Percentiles rank a stretch among this genome's conserved stretches.
Conservation (phyloP, 345 rosid species). For the Trapa bicornis region DNA sequence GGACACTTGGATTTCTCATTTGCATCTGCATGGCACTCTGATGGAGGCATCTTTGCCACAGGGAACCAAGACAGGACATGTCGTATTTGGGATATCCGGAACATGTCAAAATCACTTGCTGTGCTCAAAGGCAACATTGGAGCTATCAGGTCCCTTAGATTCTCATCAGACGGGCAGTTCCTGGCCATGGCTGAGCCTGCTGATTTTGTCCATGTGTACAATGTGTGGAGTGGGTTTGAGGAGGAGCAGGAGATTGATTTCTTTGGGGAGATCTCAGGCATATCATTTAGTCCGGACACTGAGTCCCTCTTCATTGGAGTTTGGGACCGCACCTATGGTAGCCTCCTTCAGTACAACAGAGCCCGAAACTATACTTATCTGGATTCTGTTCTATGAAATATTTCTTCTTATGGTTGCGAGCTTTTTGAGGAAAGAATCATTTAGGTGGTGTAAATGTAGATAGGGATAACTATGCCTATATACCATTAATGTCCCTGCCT, state of each 20-base stretch:
- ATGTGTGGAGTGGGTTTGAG: constrained; percentile 40
- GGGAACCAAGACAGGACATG: constrained; percentile 83
- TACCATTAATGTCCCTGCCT: constrained; percentile 8
- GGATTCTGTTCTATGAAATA: constrained; percentile 39
- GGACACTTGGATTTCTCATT: constrained; percentile 62
- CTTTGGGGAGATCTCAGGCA: constrained; percentile 76
- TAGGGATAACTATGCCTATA: constrained; percentile 7
- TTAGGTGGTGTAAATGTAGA: constrained; percentile 8
- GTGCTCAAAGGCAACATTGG: no score
- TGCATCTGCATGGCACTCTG: constrained; percentile 22
- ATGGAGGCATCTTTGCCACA: constrained; percentile 70
- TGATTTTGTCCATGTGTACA: constrained; percentile 67
- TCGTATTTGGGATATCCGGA: constrained; percentile 59
- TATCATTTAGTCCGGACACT: constrained; percentile 67
- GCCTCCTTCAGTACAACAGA: constrained; percentile 70
- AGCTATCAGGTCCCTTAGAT: no score
- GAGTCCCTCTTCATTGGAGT: constrained; percentile 72
- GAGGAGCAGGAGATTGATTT: constrained; percentile 74
- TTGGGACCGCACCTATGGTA: constrained; percentile 78
- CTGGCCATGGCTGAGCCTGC: constrained; percentile 11
- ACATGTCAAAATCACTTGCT: constrained; percentile 29
- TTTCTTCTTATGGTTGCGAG: no score
- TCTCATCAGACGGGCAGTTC: no score
- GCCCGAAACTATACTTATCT: constrained; percentile 53
- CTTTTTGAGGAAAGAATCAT: no score